These are phyloP conservation scores for Claviceps fusiformis DNA, from an alignment of 2,329 filamentous ascomycete genomes.

Conservation along the genomic window DNA sequence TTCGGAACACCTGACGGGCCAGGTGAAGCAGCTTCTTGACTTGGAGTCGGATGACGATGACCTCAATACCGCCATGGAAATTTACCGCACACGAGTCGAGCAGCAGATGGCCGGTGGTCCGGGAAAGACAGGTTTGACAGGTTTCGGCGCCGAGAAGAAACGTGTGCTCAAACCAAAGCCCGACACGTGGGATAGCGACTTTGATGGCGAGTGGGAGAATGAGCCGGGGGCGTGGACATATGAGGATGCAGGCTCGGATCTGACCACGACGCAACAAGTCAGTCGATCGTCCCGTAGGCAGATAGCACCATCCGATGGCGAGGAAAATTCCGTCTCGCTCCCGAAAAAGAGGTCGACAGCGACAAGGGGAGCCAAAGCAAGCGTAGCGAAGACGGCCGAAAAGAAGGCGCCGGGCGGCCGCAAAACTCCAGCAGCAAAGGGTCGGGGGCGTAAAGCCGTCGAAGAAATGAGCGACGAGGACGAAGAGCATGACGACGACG, in stretches of 20 bases:
- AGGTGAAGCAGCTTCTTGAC: slow-evolving; percentile 56
- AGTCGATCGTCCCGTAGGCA: slow-evolving; percentile 8
- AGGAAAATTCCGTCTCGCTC: slow-evolving; percentile 17
- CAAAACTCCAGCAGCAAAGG: slow-evolving; percentile 25
- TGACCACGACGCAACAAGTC: slow-evolving; percentile 6
- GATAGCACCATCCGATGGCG: slow-evolving; percentile 13
- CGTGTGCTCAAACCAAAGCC: slow-evolving; percentile 58
- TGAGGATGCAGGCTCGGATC: slow-evolving; percentile 12
- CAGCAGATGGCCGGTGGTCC: slow-evolving; percentile 51
- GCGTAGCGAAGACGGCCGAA: slow-evolving; percentile 17
- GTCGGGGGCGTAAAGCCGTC: slow-evolving; percentile 24
- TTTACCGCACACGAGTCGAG: slow-evolving; percentile 56
- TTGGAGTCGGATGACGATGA: slow-evolving; percentile 53
- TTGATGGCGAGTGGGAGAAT: slow-evolving; percentile 76
- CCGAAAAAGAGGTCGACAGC: slow-evolving; percentile 16
- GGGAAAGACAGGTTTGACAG: slow-evolving; percentile 28
- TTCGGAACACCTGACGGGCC: slow-evolving; percentile 53
- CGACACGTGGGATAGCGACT: slow-evolving; percentile 73
- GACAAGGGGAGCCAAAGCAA: slow-evolving; percentile 18
- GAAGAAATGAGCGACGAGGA: slow-evolving; percentile 25
- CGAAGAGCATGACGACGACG: slow-evolving; percentile 30
- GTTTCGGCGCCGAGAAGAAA: slow-evolving; percentile 20
- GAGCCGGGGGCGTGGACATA: slow-evolving; percentile 46
- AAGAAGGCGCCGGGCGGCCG: slow-evolving; percentile 29
- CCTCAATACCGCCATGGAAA: slow-evolving; percentile 60